A percentile compares a stretch with the other conserved stretches of the same genome.
Evolutionary conservation across 2,329 filamentous ascomycete genomes (phyloP).

Genomic region (Pseudophaeomoniella oleicola): DNA sequence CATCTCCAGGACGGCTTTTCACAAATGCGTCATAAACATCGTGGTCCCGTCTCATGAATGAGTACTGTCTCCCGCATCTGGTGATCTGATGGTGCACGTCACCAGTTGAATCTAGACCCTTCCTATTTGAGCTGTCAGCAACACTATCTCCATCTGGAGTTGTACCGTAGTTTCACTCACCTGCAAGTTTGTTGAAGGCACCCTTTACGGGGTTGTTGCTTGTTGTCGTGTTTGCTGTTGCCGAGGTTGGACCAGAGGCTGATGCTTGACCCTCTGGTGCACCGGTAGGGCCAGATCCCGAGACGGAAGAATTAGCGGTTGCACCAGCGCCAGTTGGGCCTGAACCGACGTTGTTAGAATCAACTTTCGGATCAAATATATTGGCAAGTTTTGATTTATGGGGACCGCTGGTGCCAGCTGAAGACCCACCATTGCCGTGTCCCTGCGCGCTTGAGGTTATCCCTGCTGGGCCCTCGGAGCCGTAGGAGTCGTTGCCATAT

Average conservation of each 20-base stretch:
- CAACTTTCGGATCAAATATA: conserved; percentile 17
- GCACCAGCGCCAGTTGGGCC: background rate
- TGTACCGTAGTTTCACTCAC: too few species aligned
- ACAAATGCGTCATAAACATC: too few species aligned
- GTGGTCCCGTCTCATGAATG: too few species aligned
- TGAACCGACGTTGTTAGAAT: background rate
- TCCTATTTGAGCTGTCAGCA: too few species aligned
- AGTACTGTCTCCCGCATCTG: too few species aligned
- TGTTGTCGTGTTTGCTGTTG: background rate
- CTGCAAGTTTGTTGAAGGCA: background rate
- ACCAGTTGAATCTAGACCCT: too few species aligned
- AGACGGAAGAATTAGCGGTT: background rate
- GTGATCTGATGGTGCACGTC: too few species aligned
- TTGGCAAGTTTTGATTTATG: conserved; percentile 31
- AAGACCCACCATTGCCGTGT: background rate
- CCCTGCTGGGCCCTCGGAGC: background rate
- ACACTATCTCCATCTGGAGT: too few species aligned
- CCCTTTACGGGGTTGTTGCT: background rate
- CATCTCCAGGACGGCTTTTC: too few species aligned
- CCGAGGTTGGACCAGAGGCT: background rate
- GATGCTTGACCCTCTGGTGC: background rate
- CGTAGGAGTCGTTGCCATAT: background rate
- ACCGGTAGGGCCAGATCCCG: background rate
- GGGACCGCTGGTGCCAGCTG: conserved; percentile 19
- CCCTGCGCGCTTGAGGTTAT: background rate